Conservation (phyloP, 345 rosid species). For the Viola odorata region DNA sequence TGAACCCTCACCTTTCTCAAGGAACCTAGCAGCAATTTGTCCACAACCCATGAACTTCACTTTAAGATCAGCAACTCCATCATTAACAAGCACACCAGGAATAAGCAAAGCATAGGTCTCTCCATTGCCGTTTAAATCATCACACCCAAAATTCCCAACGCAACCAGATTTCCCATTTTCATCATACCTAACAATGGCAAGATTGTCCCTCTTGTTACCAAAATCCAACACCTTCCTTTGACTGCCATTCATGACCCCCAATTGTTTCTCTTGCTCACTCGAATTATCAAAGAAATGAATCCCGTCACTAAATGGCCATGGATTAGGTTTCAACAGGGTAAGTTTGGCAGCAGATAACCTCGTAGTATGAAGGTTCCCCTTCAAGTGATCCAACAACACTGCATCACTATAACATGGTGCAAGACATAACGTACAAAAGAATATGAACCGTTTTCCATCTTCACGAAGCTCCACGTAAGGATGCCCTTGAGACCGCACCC, state of each 20-base stretch:
- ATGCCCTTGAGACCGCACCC: conserved; percentile 65
- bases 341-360: conserved; percentile 64
- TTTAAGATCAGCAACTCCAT: conserved; percentile 49
- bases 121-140: conserved; percentile 16
- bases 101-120: conserved; percentile 34
- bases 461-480: conserved; percentile 71
- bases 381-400: conserved; percentile 67
- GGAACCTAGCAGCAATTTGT: conserved; percentile 50
- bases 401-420: conserved; percentile 76
- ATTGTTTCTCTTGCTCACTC: conserved; percentile 29
- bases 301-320: conserved; percentile 93
- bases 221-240: conserved; percentile 25
- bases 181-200: conserved; percentile 52
- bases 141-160: conserved; percentile 13
- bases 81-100: conserved; percentile 51
- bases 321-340: conserved; percentile 65
- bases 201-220: conserved; percentile 27
- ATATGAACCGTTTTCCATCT: conserved; percentile 65
- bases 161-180: conserved; percentile 13
- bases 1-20: conserved; percentile 26
- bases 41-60: conserved; percentile 56
- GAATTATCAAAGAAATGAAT: conserved; percentile 65
- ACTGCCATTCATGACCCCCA: conserved; percentile 16
- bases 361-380: conserved; percentile 65
- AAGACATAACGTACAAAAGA: conserved; percentile 85